phyloP scores from a whole-genome alignment of 192 early-diverging fungal genomes.

The Coemansia umbellata region DNA sequence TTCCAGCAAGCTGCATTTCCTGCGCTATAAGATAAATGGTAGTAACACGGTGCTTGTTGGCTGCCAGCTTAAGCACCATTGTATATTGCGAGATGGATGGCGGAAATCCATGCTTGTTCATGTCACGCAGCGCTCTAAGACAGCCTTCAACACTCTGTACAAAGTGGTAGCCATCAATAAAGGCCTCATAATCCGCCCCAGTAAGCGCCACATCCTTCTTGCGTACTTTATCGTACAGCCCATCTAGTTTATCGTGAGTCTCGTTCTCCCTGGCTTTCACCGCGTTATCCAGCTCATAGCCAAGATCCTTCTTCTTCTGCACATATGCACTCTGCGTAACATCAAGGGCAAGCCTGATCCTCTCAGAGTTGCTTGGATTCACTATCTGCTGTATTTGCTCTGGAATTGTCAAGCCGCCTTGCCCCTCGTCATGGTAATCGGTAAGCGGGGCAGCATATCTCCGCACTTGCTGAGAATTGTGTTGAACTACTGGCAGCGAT shows the following conservation, averaged over 20 bases:
- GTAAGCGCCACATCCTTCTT: background rate
- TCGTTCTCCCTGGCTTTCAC: background rate
- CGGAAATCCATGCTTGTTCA: constrained; percentile 4
- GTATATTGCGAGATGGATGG: constrained; percentile 13
- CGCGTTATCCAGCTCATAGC: background rate
- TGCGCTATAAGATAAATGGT: constrained; percentile 16
- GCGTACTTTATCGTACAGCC: constrained; percentile 14
- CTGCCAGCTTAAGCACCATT: constrained; percentile 18
- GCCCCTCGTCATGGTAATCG: background rate
- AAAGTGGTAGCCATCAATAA: constrained; percentile 28
- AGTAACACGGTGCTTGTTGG: background rate
- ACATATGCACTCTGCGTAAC: constrained; percentile 8
- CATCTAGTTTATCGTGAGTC: constrained; percentile 1
- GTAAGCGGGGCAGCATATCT: constrained; percentile 5
- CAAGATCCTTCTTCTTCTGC: background rate
- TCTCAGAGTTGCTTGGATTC: constrained; percentile 21
- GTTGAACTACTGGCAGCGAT: background rate
- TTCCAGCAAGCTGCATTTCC: constrained; percentile 29
- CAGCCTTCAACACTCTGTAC: constrained; percentile 2
- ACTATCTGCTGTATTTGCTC: constrained; percentile 23
- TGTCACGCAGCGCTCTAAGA: constrained; percentile 21
- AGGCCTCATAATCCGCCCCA: constrained; percentile 10
- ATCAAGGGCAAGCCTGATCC: constrained; percentile 16
- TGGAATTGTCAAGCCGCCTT: background rate
- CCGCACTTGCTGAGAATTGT: background rate